These are phyloP conservation scores for Sophora flavescens DNA, from an alignment of 306 rosid species.

Conservation along the genomic window DNA sequence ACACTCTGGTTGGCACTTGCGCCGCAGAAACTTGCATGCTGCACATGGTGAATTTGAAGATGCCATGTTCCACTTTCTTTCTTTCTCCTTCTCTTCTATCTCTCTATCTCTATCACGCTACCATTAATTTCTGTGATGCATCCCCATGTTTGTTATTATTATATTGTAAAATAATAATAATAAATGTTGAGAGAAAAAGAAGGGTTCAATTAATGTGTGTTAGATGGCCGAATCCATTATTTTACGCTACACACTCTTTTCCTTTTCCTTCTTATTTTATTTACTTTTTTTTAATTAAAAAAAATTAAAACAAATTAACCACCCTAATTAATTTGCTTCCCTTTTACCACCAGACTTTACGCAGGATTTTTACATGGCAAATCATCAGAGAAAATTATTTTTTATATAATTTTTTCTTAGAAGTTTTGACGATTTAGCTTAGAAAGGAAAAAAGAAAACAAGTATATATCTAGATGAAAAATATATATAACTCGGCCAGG, in stretches of 20 bases:
- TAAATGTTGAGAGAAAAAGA: slow-evolving; percentile 35
- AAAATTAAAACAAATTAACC: slow-evolving; percentile 16
- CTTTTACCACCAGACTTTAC: slow-evolving; percentile 15
- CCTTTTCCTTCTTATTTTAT: slow-evolving; percentile 25
- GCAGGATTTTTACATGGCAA: neutral
- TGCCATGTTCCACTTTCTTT: slow-evolving; percentile 39
- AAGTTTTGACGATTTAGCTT: neutral
- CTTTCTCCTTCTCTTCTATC: neutral
- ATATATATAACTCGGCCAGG: slow-evolving; percentile 11
- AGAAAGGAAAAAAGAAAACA: neutral
- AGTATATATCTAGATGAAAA: neutral
- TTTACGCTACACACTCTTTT: slow-evolving; percentile 53
- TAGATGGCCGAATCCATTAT: slow-evolving; percentile 52
- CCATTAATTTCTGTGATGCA: slow-evolving; percentile 58
- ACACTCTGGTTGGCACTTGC: slow-evolving; percentile 94
- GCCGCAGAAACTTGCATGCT: slow-evolving; percentile 94
- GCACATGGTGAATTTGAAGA: slow-evolving; percentile 82
- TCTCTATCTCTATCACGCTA: slow-evolving; percentile 34
- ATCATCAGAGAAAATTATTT: neutral
- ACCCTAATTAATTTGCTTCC: neutral
- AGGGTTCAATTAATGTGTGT: slow-evolving; percentile 50
- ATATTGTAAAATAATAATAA: slow-evolving; percentile 44
- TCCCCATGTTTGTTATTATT: slow-evolving; percentile 45
- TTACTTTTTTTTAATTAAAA: neutral
- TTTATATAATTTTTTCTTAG: neutral